phyloP scores from a whole-genome alignment of 1,139 yeast genomes.

The Tardiomyces depauwii region DNA sequence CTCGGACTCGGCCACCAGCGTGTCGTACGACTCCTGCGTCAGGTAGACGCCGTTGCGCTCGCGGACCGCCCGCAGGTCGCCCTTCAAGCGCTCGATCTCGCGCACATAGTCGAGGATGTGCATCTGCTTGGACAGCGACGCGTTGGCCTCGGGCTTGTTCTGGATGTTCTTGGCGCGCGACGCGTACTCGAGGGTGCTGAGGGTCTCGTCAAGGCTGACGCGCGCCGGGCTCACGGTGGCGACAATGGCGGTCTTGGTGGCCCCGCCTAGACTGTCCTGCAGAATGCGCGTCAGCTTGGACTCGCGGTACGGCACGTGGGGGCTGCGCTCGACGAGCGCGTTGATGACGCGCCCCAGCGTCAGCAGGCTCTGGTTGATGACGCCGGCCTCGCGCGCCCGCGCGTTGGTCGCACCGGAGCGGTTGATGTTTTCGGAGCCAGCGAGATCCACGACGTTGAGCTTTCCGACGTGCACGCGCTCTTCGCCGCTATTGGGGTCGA shows the following conservation, averaged over 20 bases:
- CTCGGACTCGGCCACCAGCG: constrained; percentile 32
- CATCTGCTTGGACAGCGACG: constrained; percentile 33
- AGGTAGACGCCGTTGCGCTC: constrained; percentile 46
- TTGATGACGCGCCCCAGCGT: constrained; percentile 81
- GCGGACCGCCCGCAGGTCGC: constrained; percentile 45
- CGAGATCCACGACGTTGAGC: constrained; percentile 75
- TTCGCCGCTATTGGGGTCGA: constrained; percentile 23
- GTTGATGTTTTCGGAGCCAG: constrained; percentile 77
- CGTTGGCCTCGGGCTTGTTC: constrained; percentile 46
- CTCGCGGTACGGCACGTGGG: constrained; percentile 79
- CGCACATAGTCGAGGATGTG: constrained; percentile 35
- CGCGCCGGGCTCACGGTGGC: constrained; percentile 79
- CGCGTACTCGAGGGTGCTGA: constrained; percentile 79
- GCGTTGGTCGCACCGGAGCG: constrained; percentile 71
- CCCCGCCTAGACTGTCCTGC: constrained; percentile 78
- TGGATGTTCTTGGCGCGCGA: constrained; percentile 48
- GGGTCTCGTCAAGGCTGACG: constrained; percentile 63
- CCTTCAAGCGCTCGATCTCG: constrained; percentile 41
- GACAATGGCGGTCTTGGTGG: constrained; percentile 65
- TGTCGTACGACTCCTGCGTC: constrained; percentile 34
- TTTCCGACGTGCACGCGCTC: constrained; percentile 35
- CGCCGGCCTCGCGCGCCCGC: constrained; percentile 73
- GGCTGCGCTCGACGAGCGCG: constrained; percentile 41
- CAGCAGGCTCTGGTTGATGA: constrained; percentile 67
- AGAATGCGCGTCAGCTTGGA: constrained; percentile 69